A percentile compares a stretch with the other conserved stretches of the same genome.
Evolutionary conservation across 345 rosid genomes (phyloP).

Genomic region (Lepidium sativum): DNA sequence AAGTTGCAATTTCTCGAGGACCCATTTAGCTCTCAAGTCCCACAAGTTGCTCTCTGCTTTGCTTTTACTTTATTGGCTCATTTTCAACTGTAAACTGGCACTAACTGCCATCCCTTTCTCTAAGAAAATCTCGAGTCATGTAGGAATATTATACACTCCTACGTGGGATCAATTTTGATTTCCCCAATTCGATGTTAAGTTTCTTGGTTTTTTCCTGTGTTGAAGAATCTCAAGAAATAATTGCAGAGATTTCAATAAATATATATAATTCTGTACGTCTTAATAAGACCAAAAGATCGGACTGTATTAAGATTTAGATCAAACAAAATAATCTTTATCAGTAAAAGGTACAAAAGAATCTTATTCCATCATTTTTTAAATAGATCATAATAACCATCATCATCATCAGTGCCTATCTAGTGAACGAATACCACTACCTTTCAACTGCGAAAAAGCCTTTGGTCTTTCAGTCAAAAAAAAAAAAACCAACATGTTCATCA

Average conservation of each 20-base stretch:
- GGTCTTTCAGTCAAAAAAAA: background rate
- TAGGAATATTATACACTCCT: slow-evolving; percentile 17
- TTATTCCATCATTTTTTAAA: slow-evolving; percentile 25
- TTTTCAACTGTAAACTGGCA: slow-evolving; percentile 24
- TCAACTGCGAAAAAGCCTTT: background rate
- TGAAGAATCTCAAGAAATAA: slow-evolving; percentile 14
- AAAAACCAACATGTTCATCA: slow-evolving; percentile 10
- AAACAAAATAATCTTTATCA: background rate
- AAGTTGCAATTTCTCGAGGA: slow-evolving; percentile 16
- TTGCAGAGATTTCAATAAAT: background rate
- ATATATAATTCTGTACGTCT: background rate
- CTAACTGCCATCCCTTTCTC: slow-evolving; percentile 15
- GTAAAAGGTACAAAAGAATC: slow-evolving; percentile 16
- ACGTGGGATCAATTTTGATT: background rate
- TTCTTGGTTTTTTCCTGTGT: slow-evolving; percentile 10
- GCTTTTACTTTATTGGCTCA: slow-evolving; percentile 10
- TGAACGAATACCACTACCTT: slow-evolving; percentile 11
- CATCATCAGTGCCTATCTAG: slow-evolving; percentile 28
- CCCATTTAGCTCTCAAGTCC: slow-evolving; percentile 17
- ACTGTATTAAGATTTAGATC: slow-evolving; percentile 1
- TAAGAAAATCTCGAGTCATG: background rate
- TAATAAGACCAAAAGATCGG: slow-evolving; percentile 14
- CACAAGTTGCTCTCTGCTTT: slow-evolving; percentile 21
- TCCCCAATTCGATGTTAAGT: background rate
- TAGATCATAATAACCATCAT: slow-evolving; percentile 10